Conservation (phyloP, 225 moss, liverwort and hornwort genomes). For the Thuidium tamariscinum region DNA sequence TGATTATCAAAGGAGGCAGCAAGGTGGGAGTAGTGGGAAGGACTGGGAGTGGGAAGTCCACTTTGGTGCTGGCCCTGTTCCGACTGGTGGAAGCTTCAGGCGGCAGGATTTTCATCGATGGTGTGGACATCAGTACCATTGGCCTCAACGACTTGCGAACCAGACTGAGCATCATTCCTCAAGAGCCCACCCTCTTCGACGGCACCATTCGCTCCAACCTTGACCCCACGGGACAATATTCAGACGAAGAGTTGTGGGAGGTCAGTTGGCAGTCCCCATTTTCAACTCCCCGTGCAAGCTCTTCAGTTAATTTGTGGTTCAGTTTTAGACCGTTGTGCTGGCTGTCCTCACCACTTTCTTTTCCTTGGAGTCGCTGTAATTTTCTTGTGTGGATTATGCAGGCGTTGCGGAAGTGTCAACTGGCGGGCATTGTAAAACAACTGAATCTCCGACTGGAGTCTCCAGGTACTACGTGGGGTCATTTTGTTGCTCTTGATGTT, state of each 20-base stretch:
- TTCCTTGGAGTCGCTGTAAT: background rate
- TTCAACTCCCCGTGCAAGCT: background rate
- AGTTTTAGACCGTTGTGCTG: background rate
- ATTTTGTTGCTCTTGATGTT: background rate
- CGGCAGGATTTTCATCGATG: constrained; percentile 46
- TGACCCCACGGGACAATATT: constrained; percentile 41
- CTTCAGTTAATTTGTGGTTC: background rate
- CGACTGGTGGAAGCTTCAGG: constrained; percentile 55
- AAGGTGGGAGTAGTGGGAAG: constrained; percentile 69
- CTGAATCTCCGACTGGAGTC: constrained; percentile 17
- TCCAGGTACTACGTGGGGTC: constrained; percentile 19
- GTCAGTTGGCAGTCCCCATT: constrained; percentile 4
- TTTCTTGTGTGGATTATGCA: background rate
- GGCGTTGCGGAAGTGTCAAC: constrained; percentile 46
- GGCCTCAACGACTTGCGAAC: constrained; percentile 56
- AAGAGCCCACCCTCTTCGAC: constrained; percentile 66
- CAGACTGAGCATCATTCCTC: constrained; percentile 59
- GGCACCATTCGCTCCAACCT: constrained; percentile 66
- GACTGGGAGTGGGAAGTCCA: constrained; percentile 65
- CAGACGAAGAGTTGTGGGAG: constrained; percentile 60
- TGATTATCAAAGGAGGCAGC: constrained; percentile 39
- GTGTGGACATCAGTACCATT: constrained; percentile 44
- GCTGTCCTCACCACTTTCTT: background rate
- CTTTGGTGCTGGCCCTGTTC: constrained; percentile 55
- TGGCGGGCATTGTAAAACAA: constrained; percentile 19